Percentiles rank a stretch among this genome's conserved stretches.
Conservation (phyloP, 805 yeast species). For the Lipomyces orientalis region DNA sequence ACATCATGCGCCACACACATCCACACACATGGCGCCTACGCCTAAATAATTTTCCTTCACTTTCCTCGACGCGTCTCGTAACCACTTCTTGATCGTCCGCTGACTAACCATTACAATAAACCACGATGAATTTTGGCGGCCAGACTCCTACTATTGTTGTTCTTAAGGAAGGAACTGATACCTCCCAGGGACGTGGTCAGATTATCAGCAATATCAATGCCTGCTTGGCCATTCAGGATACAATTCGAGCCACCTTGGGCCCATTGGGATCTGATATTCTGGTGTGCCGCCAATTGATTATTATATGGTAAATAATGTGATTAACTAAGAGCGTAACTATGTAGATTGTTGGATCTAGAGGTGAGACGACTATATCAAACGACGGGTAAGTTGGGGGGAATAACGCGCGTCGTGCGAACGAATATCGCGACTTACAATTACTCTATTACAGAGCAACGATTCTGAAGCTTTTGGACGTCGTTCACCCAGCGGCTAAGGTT, state of each 20-base stretch:
- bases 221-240: conserved; percentile 95
- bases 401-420: neutral
- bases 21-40: neutral
- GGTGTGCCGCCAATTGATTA: conserved; percentile 26
- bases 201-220: conserved; percentile 95
- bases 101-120: neutral
- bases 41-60: conserved; percentile 1
- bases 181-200: conserved; percentile 97
- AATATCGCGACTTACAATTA: neutral
- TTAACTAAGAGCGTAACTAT: neutral
- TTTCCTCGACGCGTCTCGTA: neutral
- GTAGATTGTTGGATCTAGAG: conserved; percentile 73
- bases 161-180: conserved; percentile 95
- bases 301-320: neutral
- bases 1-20: neutral
- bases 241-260: conserved; percentile 91
- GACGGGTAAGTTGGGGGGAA: conserved; percentile 56
- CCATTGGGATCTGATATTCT: conserved; percentile 97
- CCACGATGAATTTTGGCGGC: conserved; percentile 78
- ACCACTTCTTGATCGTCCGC: neutral
- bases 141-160: conserved; percentile 99
- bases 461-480: conserved; percentile 86
- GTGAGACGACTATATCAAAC: conserved; percentile 92
- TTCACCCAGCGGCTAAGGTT: conserved; percentile 97
- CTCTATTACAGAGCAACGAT: conserved; percentile 76